These are phyloP conservation scores for Solanum commersonii DNA, from an alignment of 257 asterid genomes.

Conservation along the genomic window DNA sequence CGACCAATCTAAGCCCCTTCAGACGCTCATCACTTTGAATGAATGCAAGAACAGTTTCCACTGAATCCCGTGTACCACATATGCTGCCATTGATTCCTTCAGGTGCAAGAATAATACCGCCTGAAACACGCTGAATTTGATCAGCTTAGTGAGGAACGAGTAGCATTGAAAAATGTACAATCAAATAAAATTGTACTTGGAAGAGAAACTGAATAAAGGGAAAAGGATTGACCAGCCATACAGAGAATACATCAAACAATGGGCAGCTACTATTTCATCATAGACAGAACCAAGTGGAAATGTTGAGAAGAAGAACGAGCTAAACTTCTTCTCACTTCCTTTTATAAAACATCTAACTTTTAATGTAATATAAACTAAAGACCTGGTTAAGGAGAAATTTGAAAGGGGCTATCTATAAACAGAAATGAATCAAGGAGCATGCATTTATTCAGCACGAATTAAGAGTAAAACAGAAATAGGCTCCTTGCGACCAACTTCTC, in stretches of 20 bases:
- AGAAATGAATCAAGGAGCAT: not conserved
- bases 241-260: not conserved
- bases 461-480: not conserved
- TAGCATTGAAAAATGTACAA: not conserved
- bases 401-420: not conserved
- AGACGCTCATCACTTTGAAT: slow-evolving; percentile 67
- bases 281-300: not conserved
- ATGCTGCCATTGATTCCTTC: slow-evolving; percentile 97
- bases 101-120: slow-evolving; percentile 96
- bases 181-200: not conserved
- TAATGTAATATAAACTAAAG: not conserved
- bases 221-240: not conserved
- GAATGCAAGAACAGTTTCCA: slow-evolving; percentile 63
- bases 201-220: not conserved
- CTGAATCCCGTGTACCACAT: slow-evolving; percentile 66
- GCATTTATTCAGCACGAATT: not conserved
- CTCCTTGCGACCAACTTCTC: not conserved
- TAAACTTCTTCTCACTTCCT: not conserved
- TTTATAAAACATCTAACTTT: not conserved
- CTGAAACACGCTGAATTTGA: slow-evolving; percentile 87
- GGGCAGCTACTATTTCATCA: not conserved
- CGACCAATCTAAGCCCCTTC: slow-evolving; percentile 64
- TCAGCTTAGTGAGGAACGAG: slow-evolving; percentile 63
- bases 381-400: not conserved
- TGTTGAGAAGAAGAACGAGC: not conserved